A percentile compares a stretch with the other conserved stretches of the same genome.
phyloP scores from a whole-genome alignment of 2,329 filamentous ascomycete species.

The Alternaria brassicicola region DNA sequence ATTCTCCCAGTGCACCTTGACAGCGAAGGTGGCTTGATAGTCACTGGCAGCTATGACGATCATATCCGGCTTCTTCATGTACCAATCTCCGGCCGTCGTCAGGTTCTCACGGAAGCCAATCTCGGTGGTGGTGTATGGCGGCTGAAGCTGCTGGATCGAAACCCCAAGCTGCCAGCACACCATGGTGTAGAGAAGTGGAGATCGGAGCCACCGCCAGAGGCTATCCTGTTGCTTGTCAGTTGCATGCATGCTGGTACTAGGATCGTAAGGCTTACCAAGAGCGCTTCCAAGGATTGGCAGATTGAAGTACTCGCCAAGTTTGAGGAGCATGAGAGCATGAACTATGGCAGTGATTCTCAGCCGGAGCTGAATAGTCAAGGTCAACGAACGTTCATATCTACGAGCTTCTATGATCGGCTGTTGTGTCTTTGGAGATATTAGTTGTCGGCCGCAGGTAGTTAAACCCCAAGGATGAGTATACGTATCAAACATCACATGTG shows the following conservation, averaged over 20 bases:
- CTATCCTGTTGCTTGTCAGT: conserved; percentile 65
- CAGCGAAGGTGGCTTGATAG: conserved; percentile 59
- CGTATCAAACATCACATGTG: not conserved
- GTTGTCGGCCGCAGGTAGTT: not conserved
- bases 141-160: conserved; percentile 64
- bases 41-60: conserved; percentile 95
- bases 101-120: conserved; percentile 66
- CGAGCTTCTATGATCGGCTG: conserved; percentile 77
- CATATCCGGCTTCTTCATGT: conserved; percentile 69
- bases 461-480: not conserved
- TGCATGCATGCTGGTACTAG: conserved; percentile 91
- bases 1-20: conserved; percentile 72
- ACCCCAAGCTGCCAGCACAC: conserved; percentile 15
- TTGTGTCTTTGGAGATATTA: conserved; percentile 67
- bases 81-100: conserved; percentile 49
- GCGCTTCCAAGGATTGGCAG: conserved; percentile 55
- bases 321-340: conserved; percentile 91
- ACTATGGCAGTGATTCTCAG: conserved; percentile 81
- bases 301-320: conserved; percentile 74
- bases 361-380: conserved; percentile 42
- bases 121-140: conserved; percentile 88
- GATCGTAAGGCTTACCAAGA: conserved; percentile 59
- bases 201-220: conserved; percentile 23
- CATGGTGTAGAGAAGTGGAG: conserved; percentile 23
- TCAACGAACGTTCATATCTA: conserved; percentile 64